Evolutionary conservation across 108 stramenopile genomes (phyloP), one percentile per base, ranked within the genome.

Genomic region (Cyclostephanos tholiformis): DNA sequence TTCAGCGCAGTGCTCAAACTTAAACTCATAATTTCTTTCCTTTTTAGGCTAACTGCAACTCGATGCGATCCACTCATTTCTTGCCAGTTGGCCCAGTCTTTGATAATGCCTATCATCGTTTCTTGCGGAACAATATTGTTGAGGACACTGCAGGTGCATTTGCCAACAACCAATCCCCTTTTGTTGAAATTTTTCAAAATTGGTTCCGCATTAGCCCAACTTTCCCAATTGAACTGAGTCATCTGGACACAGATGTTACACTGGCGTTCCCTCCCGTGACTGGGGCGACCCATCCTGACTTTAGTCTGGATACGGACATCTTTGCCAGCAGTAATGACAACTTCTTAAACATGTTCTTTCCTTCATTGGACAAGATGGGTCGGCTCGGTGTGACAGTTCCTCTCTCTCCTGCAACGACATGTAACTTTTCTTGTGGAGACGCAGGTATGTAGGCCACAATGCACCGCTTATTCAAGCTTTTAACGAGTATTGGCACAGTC

Each of bases 361-460:
- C 39, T 20, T 56, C 68, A 58, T 52, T 69, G 57, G 5, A 57
- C 8, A 69, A 69, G 57, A 69, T 69, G 68, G 13, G 56, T 22
- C 27, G 41, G 39, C 68, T 69, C 23, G 68, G 68, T 43, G 68
- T 69, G 11, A 26, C 3, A 9, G 57, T 59, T 0, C 8, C 39
- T 22, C 68, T 69, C 6, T 58, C 6, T 6, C 9, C 8, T 20
- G 39, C 68, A 41, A 57, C 68, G 17, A 7, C 36, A 41, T 69
- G 68, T 26, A 25, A 13, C n/a, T n/a, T n/a, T n/a, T n/a, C n/a
- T n/a, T n/a, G n/a, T n/a, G n/a, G n/a, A n/a, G n/a, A n/a, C n/a
- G n/a, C n/a, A n/a, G n/a, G n/a, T n/a, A n/a, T n/a, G n/a, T n/a
- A n/a, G n/a, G n/a, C n/a, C n/a, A n/a, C n/a, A n/a, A n/a, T n/a